Evolutionary conservation across 2,329 filamentous ascomycete species (phyloP).

Genomic region (Ploettnerulaceae sp.): DNA sequence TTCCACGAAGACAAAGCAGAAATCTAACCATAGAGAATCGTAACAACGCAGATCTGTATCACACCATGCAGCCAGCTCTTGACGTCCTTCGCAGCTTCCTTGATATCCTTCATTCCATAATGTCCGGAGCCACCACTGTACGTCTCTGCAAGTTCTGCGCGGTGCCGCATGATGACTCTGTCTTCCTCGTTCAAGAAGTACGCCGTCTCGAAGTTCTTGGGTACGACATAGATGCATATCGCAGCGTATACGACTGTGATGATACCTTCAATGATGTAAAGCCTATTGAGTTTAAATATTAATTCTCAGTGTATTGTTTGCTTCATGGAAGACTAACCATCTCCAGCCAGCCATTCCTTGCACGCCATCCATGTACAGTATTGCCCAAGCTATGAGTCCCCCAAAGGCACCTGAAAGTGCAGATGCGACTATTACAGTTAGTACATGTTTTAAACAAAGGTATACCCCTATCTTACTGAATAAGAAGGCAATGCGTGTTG

Average conservation of each 20-base stretch:
- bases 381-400: slow-evolving; percentile 44
- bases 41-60: slow-evolving; percentile 10
- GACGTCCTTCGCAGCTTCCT: slow-evolving; percentile 8
- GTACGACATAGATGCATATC: slow-evolving; percentile 8
- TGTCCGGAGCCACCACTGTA: slow-evolving; percentile 9
- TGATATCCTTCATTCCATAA: slow-evolving; percentile 12
- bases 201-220: slow-evolving; percentile 11
- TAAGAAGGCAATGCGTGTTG: slow-evolving; percentile 8
- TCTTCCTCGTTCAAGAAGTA: slow-evolving; percentile 13
- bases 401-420: slow-evolving; percentile 41
- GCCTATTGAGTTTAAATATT: slow-evolving; percentile 6
- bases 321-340: slow-evolving; percentile 38
- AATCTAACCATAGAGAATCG: slow-evolving; percentile 11
- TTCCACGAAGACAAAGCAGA: no score
- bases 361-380: slow-evolving; percentile 42
- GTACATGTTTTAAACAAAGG: neutral
- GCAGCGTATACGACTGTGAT: slow-evolving; percentile 33
- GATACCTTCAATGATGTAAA: slow-evolving; percentile 42
- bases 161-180: slow-evolving; percentile 9
- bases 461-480: slow-evolving; percentile 3
- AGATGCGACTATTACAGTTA: slow-evolving; percentile 1
- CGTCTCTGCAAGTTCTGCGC: slow-evolving; percentile 7
- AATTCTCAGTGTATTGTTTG: no score
- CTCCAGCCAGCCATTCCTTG: slow-evolving; percentile 45
- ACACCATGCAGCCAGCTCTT: slow-evolving; percentile 12